These are phyloP conservation scores for Microbotryum violaceum DNA, from an alignment of 1,284 basidiomycete species.

Conservation along the genomic window DNA sequence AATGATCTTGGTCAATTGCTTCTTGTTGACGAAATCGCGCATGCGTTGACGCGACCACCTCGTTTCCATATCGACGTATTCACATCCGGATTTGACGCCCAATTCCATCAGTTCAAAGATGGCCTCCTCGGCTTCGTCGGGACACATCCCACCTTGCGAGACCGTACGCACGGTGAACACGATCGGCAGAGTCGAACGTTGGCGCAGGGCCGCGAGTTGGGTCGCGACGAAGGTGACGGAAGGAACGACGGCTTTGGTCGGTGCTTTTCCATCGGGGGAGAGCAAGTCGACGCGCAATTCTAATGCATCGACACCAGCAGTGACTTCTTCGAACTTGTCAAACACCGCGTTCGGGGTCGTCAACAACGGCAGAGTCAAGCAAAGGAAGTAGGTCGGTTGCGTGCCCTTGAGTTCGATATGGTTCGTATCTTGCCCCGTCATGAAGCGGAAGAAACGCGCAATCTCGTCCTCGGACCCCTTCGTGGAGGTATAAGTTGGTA, in stretches of 20 bases:
- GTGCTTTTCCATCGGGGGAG: slow-evolving; percentile 47
- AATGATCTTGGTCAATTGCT: slow-evolving; percentile 71
- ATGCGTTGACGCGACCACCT: slow-evolving; percentile 61
- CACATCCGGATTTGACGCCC: slow-evolving; percentile 74
- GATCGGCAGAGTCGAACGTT: slow-evolving; percentile 71
- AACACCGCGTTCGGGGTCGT: slow-evolving; percentile 62
- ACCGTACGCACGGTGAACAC: slow-evolving; percentile 85
- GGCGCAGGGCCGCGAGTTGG: slow-evolving; percentile 74
- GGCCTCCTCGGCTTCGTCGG: slow-evolving; percentile 64
- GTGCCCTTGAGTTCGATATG: slow-evolving; percentile 48
- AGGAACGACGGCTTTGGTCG: slow-evolving; percentile 54
- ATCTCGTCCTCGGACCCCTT: slow-evolving; percentile 38
- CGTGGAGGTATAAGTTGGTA: slow-evolving; percentile 30
- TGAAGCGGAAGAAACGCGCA: slow-evolving; percentile 73
- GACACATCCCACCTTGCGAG: slow-evolving; percentile 86
- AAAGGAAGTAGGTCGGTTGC: slow-evolving; percentile 78
- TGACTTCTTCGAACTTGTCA: slow-evolving; percentile 45
- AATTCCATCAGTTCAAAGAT: slow-evolving; percentile 71
- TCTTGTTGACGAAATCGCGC: slow-evolving; percentile 54
- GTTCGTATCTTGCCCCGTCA: slow-evolving; percentile 63
- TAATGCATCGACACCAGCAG: slow-evolving; percentile 72
- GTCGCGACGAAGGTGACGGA: slow-evolving; percentile 64
- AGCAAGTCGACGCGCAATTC: slow-evolving; percentile 91
- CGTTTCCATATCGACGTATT: slow-evolving; percentile 90
- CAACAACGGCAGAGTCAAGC: slow-evolving; percentile 84